Base-by-base conservation (phyloP, 2,329 filamentous ascomycete species). In the Nectriaceae sp. region DNA sequence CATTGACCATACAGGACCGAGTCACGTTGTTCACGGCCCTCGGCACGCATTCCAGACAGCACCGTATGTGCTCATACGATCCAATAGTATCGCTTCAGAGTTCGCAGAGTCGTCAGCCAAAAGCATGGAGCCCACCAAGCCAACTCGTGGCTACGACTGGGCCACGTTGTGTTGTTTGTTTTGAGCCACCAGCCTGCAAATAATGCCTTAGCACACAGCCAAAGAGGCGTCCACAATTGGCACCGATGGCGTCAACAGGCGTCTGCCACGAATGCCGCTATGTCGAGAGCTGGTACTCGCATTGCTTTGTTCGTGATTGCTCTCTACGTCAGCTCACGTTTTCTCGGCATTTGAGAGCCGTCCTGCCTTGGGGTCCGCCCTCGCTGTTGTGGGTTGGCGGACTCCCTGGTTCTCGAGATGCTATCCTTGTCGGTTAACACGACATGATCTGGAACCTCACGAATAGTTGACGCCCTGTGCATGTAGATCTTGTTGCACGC, bases 381-480 rank as follows among this genome's bases (percentile, higher is more conserved):
- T 31, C 8, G 26, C 26, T 31, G 15, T 8, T 31, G 15, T 31
- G 26, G 26, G 15, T 31, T 31, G 26, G 26, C 26, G 15, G 26
- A 31, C 15, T 8, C 26, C 8, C 8, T 31, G 15, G 8, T 31
- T 31, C 26, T 31, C 26, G 15, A 31, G 8, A n/a, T n/a, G 33
- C 26, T 33, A 13, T 39, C 24, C 35, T 35, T 33, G 46, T 21
- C 22, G 31, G 22, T 24, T 26, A 42, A 54, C 60, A 38, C 42
- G 53, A 58, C 49, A 36, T 44, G 47, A 57, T 56, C 55, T 52
- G 40, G 40, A 44, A 54, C 44, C 38, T 29, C 35, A 37, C 41
- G 18, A 50, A 55, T 60, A 38, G 46, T 44, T 40, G 43, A 44
- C 40, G 37, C 33, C 16, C 19, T 47, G 53, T 47, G 42, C 39